Evolutionary conservation across 768 basidiomycete genomes (phyloP), one percentile per base, ranked within the genome.

Genomic region (Trichaptum fuscoviolaceum): DNA sequence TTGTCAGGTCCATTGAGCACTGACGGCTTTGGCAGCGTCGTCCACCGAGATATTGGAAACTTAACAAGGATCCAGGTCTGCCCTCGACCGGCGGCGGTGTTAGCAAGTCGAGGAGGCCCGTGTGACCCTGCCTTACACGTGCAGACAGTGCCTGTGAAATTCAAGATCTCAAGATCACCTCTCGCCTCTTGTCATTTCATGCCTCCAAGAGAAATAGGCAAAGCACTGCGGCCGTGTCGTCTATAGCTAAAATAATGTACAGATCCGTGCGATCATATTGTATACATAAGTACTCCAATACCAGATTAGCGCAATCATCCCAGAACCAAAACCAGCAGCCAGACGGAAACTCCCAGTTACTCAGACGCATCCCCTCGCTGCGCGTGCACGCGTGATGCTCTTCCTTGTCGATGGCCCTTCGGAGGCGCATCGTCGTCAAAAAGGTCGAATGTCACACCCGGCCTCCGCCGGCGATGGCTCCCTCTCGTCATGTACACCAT

Each of bases 401-500:
- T 61, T 9, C 5, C 30, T 61, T 25, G 59, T 34, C 59, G 59
- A 61, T 52, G 59, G 59, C 59, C 30, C 30, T 61, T 61, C 59
- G 42, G 42, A 3, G 6, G 59, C 8, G 30, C 59, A 61, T 61
- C 59, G 24, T 61, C 59, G 30, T 15, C 25, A 17, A 34, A 3
- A 24, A 61, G 25, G 59, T 61, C 59, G 23, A 61, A 61, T 18
- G 59, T 61, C 15, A 61, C 59, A 9, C 59, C 59, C 30, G 59
- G 59, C 24, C 59, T 25, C 59, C 59, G 10, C 30, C 59, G 59
- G 25, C 59, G 59, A 34, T 34, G 59, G 59, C 30, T 61, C 15
- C 59, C 59, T 12, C 24, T 25, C 24, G 24, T 34, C 15, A 25
- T 25, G 59, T 25, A 25, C 2, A 34, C 82, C 23, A 82, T 82